phyloP scores from a whole-genome alignment of 1,284 basidiomycete genomes.

The Pseudozyma sp. region DNA sequence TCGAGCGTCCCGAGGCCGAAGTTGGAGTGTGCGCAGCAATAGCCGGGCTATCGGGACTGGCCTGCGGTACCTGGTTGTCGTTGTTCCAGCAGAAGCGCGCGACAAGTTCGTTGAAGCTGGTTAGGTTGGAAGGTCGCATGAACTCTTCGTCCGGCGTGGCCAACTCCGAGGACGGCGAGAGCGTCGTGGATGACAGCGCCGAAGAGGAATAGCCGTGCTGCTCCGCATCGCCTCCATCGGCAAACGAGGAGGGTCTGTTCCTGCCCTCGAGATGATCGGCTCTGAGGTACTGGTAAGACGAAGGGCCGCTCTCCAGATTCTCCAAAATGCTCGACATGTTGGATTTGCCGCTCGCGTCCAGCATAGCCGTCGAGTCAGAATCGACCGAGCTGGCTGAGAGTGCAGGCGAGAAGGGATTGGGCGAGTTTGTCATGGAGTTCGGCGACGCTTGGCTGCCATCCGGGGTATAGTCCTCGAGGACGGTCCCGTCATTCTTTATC shows the following conservation, averaged over 20 bases:
- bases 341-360: slow-evolving; percentile 17
- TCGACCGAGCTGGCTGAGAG: slow-evolving; percentile 54
- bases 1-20: slow-evolving; percentile 47
- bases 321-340: slow-evolving; percentile 34
- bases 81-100: slow-evolving; percentile 63
- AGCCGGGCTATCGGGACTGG: slow-evolving; percentile 22
- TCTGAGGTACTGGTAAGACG: slow-evolving; percentile 28
- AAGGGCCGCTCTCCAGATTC: slow-evolving; percentile 22
- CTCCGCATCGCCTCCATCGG: slow-evolving; percentile 31
- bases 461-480: slow-evolving; percentile 54
- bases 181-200: slow-evolving; percentile 40
- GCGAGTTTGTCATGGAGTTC: slow-evolving; percentile 51
- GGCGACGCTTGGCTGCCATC: slow-evolving; percentile 56
- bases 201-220: slow-evolving; percentile 45
- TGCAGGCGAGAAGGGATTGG: slow-evolving; percentile 56
- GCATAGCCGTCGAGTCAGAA: slow-evolving; percentile 54
- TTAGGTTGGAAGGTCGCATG: slow-evolving; percentile 52
- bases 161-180: slow-evolving; percentile 46
- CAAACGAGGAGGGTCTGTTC: slow-evolving; percentile 28
- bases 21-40: slow-evolving; percentile 30
- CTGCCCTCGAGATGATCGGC: slow-evolving; percentile 33
- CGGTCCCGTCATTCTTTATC: slow-evolving; percentile 40
- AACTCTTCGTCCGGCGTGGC: slow-evolving; percentile 50
- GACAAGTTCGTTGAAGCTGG: slow-evolving; percentile 62
- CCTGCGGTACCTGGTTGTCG: slow-evolving; percentile 45